These are phyloP conservation scores for Aspergillus sp. DNA, from an alignment of 2,329 filamentous ascomycete genomes.

Conservation along the genomic window DNA sequence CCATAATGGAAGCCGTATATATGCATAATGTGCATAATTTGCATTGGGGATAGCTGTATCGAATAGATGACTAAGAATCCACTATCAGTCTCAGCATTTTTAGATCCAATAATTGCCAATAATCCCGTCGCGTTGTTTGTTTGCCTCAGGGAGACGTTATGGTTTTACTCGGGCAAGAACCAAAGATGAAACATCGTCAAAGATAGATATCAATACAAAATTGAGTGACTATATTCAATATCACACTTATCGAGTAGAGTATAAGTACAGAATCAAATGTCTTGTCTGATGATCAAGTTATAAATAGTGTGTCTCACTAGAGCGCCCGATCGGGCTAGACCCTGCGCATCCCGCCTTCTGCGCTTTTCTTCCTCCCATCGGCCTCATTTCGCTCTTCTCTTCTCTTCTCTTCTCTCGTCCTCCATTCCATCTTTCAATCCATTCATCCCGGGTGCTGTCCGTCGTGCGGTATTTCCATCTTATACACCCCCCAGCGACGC, in stretches of 20 bases:
- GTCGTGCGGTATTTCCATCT: background rate
- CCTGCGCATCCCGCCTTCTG: slow-evolving; percentile 7
- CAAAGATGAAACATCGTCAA: no score
- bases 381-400: slow-evolving; percentile 4
- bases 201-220: no score
- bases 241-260: background rate
- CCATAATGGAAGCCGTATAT: background rate
- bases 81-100: no score
- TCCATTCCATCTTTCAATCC: slow-evolving; percentile 1
- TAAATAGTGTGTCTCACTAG: slow-evolving; percentile 25
- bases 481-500: background rate
- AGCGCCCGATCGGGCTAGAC: slow-evolving; percentile 13
- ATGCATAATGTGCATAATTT: background rate
- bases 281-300: background rate
- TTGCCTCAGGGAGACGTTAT: background rate
- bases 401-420: slow-evolving; percentile 1
- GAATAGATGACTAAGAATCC: no score
- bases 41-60: no score
- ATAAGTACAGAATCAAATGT: background rate
- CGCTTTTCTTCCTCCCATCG: slow-evolving; percentile 2
- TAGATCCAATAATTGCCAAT: slow-evolving; percentile 11
- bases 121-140: background rate
- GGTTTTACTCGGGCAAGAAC: no score
- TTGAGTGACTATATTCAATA: no score
- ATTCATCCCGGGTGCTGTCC: background rate